phyloP scores from a whole-genome alignment of 345 rosid genomes.

The Dovyalis caffra region DNA sequence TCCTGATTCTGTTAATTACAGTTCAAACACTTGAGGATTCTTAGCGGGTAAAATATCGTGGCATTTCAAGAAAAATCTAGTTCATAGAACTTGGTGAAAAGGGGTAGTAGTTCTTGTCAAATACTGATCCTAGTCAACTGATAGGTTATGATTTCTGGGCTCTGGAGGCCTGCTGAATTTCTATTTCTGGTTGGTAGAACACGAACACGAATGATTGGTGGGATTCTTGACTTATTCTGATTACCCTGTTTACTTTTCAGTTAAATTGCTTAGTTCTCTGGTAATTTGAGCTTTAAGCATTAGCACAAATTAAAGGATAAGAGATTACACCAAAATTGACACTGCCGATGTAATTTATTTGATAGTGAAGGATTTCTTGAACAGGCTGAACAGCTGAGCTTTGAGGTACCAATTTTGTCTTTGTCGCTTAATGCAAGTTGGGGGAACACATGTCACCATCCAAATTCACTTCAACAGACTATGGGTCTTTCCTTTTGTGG shows the following conservation, averaged over 20 bases:
- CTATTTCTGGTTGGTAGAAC: not conserved
- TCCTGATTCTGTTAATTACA: no score
- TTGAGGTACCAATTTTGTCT: not conserved
- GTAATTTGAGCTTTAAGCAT: constrained; percentile 8
- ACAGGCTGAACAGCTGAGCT: not conserved
- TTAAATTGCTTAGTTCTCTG: not conserved
- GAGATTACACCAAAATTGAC: not conserved
- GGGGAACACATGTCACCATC: not conserved
- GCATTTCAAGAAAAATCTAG: not conserved
- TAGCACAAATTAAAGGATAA: not conserved
- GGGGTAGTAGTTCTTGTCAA: not conserved
- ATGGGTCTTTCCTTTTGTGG: not conserved
- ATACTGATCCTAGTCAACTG: not conserved
- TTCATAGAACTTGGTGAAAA: not conserved
- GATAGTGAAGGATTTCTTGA: not conserved
- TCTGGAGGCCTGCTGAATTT: not conserved
- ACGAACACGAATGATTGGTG: not conserved
- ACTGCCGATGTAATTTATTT: not conserved
- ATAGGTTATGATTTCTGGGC: not conserved
- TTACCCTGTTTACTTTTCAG: not conserved
- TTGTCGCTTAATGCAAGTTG: not conserved
- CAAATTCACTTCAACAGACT: not conserved
- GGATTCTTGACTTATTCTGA: not conserved
- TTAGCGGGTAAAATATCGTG: not conserved
- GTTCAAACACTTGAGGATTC: not conserved